phyloP scores from a whole-genome alignment of 2,329 filamentous ascomycete species.

The Cladophialophora exuberans region DNA sequence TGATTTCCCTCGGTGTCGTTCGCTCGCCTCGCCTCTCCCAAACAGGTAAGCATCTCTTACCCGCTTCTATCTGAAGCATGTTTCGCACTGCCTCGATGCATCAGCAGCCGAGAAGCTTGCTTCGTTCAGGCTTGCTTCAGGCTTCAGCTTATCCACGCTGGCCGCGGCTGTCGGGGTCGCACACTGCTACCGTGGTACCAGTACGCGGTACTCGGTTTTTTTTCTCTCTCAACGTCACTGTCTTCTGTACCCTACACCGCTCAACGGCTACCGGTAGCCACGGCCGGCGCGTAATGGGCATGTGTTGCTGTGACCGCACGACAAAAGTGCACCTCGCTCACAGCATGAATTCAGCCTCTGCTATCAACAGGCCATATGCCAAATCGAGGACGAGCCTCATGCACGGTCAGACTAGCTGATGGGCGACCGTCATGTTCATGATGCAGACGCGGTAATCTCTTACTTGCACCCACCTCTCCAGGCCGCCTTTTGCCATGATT shows the following conservation, averaged over 20 bases:
- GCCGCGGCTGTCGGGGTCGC: background rate
- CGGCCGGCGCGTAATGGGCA: too few relatives aligned
- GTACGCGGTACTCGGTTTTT: too few relatives aligned
- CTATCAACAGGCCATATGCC: too few relatives aligned
- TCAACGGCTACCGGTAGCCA: background rate
- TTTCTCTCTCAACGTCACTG: too few relatives aligned
- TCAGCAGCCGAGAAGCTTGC: background rate
- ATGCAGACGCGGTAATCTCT: constrained; percentile 62
- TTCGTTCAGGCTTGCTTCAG: too few relatives aligned
- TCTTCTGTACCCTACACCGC: background rate
- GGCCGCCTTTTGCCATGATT: constrained; percentile 75
- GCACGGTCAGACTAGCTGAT: too few relatives aligned
- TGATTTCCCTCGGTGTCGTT: too few relatives aligned
- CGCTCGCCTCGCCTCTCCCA: background rate
- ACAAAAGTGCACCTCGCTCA: too few relatives aligned
- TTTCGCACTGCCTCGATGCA: background rate
- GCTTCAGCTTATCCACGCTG: background rate
- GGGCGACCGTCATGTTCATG: too few relatives aligned
- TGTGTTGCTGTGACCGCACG: too few relatives aligned
- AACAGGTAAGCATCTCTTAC: background rate
- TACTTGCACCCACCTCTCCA: constrained; percentile 83
- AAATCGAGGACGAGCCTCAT: too few relatives aligned
- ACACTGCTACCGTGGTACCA: background rate
- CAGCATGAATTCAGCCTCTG: too few relatives aligned
- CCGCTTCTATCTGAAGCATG: background rate